Evolutionary conservation across 1,139 yeast genomes (phyloP), one percentile per base, ranked within the genome.

Genomic region (Suhomyces bribrorum): DNA sequence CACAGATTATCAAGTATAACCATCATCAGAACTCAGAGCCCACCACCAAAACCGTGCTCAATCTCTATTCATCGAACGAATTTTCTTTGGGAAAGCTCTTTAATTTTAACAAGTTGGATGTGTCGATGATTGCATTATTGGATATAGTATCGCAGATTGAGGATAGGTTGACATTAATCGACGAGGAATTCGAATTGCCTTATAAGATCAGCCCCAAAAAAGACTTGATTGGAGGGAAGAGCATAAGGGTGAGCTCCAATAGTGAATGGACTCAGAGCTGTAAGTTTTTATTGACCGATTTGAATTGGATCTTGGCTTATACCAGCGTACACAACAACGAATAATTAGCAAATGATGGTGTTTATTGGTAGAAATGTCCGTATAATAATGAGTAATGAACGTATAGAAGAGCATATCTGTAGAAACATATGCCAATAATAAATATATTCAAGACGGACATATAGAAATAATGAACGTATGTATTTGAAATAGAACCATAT

Each of bases 201-300:
- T 89, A 87, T 52, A 53, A 69, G 14, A 74, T 53, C 56, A 49
- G 63, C 3, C 32, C 44, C 6, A 72, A 73, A 29, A 50, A 52
- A 17, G 96, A 86, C 47, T 73, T 75, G 37, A 84, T 92, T 34
- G 96, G 95, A 1, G 90, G 87, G 0, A 77, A 80, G 43, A 80
- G 88, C 41, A 84, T 92, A 12, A 68, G 83, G 37, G 75, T 88
- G 2, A 79, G 88, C 2, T 76, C 87, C 8, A 84, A 83, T 54
- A 79, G 81, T 31, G 88, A 85, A 45, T 92, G 98, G 98, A 88
- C 97, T 0, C 78, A 81, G 25, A 90, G 96, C 1, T 90, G 96
- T 62, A 84, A 86, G 54, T 84, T 81, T 53, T 68, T 90, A 13
- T 65, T 92, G 35, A 86, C 94, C 1, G 79, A 90, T 52, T 62